phyloP scores from a whole-genome alignment of 2,329 filamentous ascomycete species.

The Colletotrichum eremochloae region DNA sequence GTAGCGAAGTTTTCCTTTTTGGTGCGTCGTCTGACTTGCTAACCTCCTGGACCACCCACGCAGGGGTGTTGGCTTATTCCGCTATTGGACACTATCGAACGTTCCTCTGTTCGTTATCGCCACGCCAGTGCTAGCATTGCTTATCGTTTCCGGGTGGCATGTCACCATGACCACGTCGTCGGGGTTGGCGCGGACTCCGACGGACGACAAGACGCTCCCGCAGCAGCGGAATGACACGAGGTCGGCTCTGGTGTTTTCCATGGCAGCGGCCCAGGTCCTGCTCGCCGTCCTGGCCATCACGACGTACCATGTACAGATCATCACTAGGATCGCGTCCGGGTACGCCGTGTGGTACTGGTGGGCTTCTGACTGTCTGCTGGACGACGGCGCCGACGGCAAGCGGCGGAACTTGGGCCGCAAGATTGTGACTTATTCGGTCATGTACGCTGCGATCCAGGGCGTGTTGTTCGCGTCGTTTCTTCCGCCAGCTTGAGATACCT shows the following conservation, averaged over 20 bases:
- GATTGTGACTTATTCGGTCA: constrained; percentile 76
- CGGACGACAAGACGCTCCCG: constrained; percentile 7
- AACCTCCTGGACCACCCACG: constrained; percentile 5
- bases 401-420: constrained; percentile 50
- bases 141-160: constrained; percentile 72
- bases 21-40: constrained; percentile 9
- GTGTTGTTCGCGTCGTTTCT: constrained; percentile 90
- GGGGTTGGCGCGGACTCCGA: constrained; percentile 29
- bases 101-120: constrained; percentile 90
- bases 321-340: constrained; percentile 88
- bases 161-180: constrained; percentile 47
- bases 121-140: constrained; percentile 78
- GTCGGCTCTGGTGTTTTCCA: constrained; percentile 59
- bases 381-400: constrained; percentile 47
- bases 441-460: constrained; percentile 87
- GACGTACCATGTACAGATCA: constrained; percentile 93
- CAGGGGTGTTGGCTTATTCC: constrained; percentile 89
- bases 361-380: constrained; percentile 67
- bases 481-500: constrained; percentile 74
- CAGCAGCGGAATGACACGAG: constrained; percentile 1
- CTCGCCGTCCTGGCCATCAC: constrained; percentile 80
- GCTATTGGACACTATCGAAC: constrained; percentile 91
- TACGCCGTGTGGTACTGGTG: constrained; percentile 93
- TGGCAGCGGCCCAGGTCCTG: constrained; percentile 80
- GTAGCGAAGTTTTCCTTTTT: neutral